phyloP scores from a whole-genome alignment of 192 early-diverging fungal genomes.

The Coemansia sp. region DNA sequence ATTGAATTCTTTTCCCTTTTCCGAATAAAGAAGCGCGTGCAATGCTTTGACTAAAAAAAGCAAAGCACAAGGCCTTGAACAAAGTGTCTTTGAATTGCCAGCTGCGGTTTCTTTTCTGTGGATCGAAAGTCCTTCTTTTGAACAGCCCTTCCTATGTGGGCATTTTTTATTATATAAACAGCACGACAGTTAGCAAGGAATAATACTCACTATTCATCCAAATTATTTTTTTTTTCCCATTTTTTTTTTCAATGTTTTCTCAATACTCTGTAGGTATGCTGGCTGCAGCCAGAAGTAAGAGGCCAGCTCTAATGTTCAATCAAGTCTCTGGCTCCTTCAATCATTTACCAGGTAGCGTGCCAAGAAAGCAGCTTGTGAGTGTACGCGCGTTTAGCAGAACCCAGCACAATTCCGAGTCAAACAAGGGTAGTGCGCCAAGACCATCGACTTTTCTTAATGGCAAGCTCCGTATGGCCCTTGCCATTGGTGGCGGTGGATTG shows the following conservation, averaged over 20 bases:
- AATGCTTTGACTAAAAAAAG: no score
- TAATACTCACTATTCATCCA: neutral
- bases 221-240: neutral
- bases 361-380: neutral
- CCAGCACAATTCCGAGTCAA: neutral
- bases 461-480: neutral
- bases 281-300: neutral
- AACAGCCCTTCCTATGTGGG: no score
- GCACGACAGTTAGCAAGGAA: neutral
- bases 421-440: neutral
- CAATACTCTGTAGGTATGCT: neutral
- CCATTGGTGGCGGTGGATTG: neutral
- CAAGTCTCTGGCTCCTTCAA: neutral
- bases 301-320: neutral
- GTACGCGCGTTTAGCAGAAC: neutral
- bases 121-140: no score
- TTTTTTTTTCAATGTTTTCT: neutral
- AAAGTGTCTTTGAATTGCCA: no score
- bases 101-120: no score
- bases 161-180: no score
- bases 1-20: neutral
- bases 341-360: neutral
- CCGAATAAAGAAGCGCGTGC: no score
- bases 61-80: no score
- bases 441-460: neutral